Evolutionary conservation across 176 grass and related monocot species (phyloP).

Genomic region (Musa schizocarpa): DNA sequence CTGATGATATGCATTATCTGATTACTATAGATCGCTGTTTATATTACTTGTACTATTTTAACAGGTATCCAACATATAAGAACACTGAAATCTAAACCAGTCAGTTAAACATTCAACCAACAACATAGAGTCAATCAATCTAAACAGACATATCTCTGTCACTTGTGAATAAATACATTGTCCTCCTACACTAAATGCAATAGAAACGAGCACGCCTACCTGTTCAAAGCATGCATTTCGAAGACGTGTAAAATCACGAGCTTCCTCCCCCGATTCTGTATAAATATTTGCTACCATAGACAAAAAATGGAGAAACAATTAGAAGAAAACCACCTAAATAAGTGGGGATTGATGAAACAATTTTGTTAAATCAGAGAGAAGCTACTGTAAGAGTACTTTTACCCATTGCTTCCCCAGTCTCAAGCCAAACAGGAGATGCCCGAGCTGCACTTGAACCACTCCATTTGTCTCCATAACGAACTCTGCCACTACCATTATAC

Average conservation of each 20-base stretch:
- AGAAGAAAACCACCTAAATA: conserved; percentile 19
- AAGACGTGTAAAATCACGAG: conserved; percentile 81
- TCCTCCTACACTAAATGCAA: background rate
- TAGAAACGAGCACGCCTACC: conserved; percentile 24
- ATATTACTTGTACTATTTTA: background rate
- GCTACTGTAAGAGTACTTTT: conserved; percentile 23
- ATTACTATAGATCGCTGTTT: background rate
- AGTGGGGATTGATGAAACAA: background rate
- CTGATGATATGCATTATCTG: background rate
- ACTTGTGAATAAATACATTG: background rate
- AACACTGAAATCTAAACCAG: background rate
- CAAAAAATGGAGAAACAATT: conserved; percentile 6
- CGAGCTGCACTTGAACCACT: conserved; percentile 33
- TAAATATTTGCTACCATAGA: conserved; percentile 59
- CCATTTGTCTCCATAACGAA: conserved; percentile 63
- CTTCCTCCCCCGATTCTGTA: conserved; percentile 84
- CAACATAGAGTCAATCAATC: background rate
- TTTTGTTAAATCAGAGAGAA: conserved; percentile 13
- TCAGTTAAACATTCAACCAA: background rate
- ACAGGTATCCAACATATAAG: background rate
- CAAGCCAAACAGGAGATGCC: conserved; percentile 70
- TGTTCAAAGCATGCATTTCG: conserved; percentile 96
- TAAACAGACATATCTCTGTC: background rate
- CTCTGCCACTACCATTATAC: conserved; percentile 42
- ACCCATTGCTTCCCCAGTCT: conserved; percentile 93